These are phyloP conservation scores for Amoeboaphelidium protococcarum DNA, from an alignment of 371 early-diverging fungal species.

Conservation along the genomic window DNA sequence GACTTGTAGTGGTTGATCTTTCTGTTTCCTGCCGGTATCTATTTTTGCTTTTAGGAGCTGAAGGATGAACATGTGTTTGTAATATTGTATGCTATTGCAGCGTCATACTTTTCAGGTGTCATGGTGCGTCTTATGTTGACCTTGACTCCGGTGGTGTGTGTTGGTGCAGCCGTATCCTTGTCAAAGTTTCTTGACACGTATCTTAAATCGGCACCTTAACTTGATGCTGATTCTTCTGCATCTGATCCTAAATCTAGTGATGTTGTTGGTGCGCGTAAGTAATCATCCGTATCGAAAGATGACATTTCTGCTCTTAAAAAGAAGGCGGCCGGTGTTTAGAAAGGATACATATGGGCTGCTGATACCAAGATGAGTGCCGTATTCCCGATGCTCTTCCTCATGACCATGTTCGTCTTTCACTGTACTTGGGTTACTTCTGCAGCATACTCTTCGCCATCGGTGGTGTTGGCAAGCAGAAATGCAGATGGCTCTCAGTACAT, in stretches of 20 bases:
- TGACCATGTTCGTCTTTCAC: conserved; percentile 63
- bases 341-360: conserved; percentile 1
- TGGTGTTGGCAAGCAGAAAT: conserved; percentile 67
- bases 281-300: neutral
- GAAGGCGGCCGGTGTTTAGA: conserved; percentile 15
- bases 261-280: too few relatives aligned
- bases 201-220: too few relatives aligned
- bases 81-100: conserved; percentile 73
- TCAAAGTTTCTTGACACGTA: conserved; percentile 57
- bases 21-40: conserved; percentile 87
- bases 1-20: conserved; percentile 80
- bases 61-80: conserved; percentile 89
- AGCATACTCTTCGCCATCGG: conserved; percentile 95
- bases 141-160: conserved; percentile 86
- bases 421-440: conserved; percentile 94
- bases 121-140: conserved; percentile 97
- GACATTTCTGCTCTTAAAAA: neutral
- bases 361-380: neutral
- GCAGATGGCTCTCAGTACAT: conserved; percentile 68
- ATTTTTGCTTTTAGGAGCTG: conserved; percentile 70
- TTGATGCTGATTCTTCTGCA: too few relatives aligned
- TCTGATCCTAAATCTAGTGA: too few relatives aligned
- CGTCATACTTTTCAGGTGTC: conserved; percentile 96
- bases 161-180: conserved; percentile 68
- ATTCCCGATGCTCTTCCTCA: neutral